Base-by-base conservation (phyloP, 805 yeast species). In the Nakazawaea laoshanensis region DNA sequence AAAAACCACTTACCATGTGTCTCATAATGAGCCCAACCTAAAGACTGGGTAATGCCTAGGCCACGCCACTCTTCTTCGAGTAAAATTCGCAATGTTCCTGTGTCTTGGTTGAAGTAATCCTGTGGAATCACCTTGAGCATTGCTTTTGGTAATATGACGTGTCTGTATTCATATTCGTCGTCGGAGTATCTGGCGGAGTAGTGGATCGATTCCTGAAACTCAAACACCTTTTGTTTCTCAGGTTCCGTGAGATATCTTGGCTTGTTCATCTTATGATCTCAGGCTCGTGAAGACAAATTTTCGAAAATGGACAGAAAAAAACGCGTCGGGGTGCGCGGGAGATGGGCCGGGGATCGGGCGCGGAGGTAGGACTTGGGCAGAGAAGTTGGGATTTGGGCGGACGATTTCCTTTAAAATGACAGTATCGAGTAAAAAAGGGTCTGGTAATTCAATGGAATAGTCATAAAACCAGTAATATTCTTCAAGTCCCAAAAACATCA, bases 51-150 rank as follows among this genome's bases (percentile, higher is more conserved):
- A 48, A 92, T 87, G 3, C 99, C 99, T 31, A 92, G 63, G 1
- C 96, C 97, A 55, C 99, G 70, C 99, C 99, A 92, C 58, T 92
- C 99, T 45, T 92, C 97, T 55, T 92, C 99, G 30, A 82, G 59
- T 24, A 92, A 62, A 27, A 92, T 85, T 44, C 95, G 76, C 46
- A 92, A 66, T 0, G 98, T 92, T 4, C 97, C 97, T 2, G 95
- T 85, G 38, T 88, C 95, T 2, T 87, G 77, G 49, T 82, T 80
- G 66, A 92, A 92, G 52, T 88, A 94, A 52, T 94, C 98, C 26
- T 79, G 74, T 7, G 98, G 98, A 37, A 94, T 86, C 20, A 77
- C 85, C 55, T 88, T 89, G 35, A 92, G 70, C 95, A 92, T 85
- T 41, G 82, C 86, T 52, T 94, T 87, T 42, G 99, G 99, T 34